phyloP scores from a whole-genome alignment of 2,329 filamentous ascomycete genomes.

The Gnomoniopsis sp. region DNA sequence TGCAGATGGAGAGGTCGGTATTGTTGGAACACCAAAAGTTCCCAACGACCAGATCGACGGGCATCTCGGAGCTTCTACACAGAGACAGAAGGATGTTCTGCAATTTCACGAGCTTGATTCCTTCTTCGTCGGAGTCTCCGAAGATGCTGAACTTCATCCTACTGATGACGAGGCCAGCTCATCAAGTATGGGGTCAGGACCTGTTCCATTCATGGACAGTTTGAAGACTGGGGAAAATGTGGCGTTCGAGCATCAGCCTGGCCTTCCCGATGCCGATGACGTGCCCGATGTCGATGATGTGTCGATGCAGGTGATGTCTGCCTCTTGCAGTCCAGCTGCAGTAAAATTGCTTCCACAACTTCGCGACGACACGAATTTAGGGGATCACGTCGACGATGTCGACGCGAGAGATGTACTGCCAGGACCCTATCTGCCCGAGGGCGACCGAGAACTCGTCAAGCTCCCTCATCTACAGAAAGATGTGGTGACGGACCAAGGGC shows the following conservation, averaged over 20 bases:
- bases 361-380: neutral
- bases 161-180: neutral
- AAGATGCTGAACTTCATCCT: neutral
- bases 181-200: neutral
- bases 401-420: no score
- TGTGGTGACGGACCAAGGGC: neutral
- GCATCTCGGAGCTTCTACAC: neutral
- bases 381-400: neutral
- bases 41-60: neutral
- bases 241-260: no score
- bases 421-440: neutral
- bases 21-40: no score
- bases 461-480: slow-evolving; percentile 11
- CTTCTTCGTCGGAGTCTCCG: neutral
- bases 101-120: neutral
- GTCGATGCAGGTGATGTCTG: neutral
- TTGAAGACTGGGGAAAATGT: neutral
- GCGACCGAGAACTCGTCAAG: neutral
- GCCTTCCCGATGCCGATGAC: neutral
- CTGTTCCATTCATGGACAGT: neutral
- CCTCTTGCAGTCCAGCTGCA: neutral
- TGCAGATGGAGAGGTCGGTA: neutral
- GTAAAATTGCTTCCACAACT: no score
- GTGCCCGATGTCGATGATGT: slow-evolving; percentile 4
- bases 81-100: neutral